Base-by-base conservation (phyloP, 2,329 filamentous ascomycete genomes). In the Acephala macrosclerotiorum region DNA sequence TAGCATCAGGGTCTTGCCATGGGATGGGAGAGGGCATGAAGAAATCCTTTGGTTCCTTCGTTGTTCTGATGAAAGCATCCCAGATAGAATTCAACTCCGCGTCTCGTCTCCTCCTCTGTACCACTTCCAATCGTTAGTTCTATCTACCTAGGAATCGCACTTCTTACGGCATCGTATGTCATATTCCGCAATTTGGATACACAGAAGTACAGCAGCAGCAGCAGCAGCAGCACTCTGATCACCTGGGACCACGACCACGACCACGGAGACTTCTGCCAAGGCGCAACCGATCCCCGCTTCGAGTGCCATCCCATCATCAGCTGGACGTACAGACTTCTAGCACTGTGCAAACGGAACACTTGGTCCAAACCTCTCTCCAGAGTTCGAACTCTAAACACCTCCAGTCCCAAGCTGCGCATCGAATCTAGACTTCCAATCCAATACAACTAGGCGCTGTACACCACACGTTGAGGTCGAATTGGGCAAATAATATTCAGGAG, bases 111-210 rank as follows among this genome's bases (percentile, higher is more conserved):
- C 18, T 57, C 55, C 35, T 57, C 33, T 14, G 25, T 57, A 55
- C 51, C 12, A 33, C 51, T 16, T 22, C 51, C 18, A 36, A 22
- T 40, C 33, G 29, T 38, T 40, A 40, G 35, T 22, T 36, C n/a
- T 56, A 35, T 56, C 53, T 55, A 59, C 63, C 63, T 65, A 62
- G 59, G 63, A 62, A 53, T 25, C 8, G 29, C 40, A 58, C 42
- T 53, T 40, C 36, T 25, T 53, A 60, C 62, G 38, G 57, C 45
- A 53, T 55, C 36, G 51, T 58, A 49, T 65, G 40, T 60, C 58
- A 45, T 51, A 35, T 56, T 60, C 53, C 47, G 64, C 57, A 49
- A 66, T 66, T 63, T 66, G 60, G 60, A 66, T 66, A 66, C 45
- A 64, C 35, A 58, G 55, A 26, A 38, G 53, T 8, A 58, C 57